Evolutionary conservation across 2,329 filamentous ascomycete genomes (phyloP), one percentile per base, ranked within the genome.

Genomic region (Aspergillus vadensis): DNA sequence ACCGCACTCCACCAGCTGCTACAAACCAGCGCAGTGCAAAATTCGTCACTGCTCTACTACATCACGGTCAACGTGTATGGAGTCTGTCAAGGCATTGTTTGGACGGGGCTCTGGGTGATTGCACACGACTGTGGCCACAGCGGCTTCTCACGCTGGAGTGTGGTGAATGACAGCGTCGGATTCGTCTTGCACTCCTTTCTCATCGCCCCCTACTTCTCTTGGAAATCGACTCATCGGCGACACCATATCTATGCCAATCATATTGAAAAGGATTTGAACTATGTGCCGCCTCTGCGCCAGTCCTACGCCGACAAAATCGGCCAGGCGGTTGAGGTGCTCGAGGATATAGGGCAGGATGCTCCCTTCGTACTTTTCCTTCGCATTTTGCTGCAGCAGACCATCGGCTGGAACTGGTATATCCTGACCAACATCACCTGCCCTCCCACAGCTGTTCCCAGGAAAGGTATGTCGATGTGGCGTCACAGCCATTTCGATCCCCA

Each of bases 351-450:
- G 2, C 44, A 49, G 44, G 44, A 25, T 49, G 44, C 44, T 3
- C 44, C 44, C 6, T n/a, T 27, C 10, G 44, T 49, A 5, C 14
- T 49, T 3, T 27, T 49, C 5, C 44, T 49, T 14, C 44, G 44
- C 21, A 49, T 49, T 14, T 6, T 49, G 44, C 44, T 49, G 44
- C 44, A 49, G 23, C 44, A 27, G 14, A 49, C 44, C 44, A 30
- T 49, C 44, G 44, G 44, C 6, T 49, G 44, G 44, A 49, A 49
- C 15, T 49, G 44, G 44, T 49, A 49, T 27, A 49, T 49, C 44
- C 44, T 49, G 6, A 25, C 44, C 23, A 49, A 49, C 23, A 49
- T 49, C 10, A 49, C 44, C 10, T 49, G 44, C 21, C 44, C 44
- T 6, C 44, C 44, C 1, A 27, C 44, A 4, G 44, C 44, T 2